phyloP scores from a whole-genome alignment of 768 basidiomycete genomes.

The Suillus subaureus region DNA sequence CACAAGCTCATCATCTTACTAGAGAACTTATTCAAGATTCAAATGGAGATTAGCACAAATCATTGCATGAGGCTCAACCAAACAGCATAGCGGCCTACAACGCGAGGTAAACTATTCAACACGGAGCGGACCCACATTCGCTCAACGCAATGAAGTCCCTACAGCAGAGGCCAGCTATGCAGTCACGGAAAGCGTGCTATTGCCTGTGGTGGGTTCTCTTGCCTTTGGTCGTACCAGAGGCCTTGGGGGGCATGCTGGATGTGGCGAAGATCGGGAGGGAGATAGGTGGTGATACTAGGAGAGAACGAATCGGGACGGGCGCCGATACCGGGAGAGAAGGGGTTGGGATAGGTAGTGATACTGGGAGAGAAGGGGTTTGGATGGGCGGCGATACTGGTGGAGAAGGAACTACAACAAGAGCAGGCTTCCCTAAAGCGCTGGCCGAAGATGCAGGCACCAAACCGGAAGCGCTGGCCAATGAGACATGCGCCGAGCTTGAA shows the following conservation, averaged over 20 bases:
- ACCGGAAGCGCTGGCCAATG: neutral
- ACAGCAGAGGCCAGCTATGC: slow-evolving; percentile 3
- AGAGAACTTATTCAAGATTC: neutral
- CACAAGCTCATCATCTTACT: neutral
- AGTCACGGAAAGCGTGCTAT: neutral
- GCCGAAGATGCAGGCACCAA: neutral
- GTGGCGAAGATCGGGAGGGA: neutral
- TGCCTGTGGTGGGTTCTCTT: neutral
- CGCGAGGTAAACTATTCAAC: slow-evolving; percentile 6
- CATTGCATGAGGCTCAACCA: neutral
- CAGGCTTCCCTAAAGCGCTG: neutral
- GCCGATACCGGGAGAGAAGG: neutral
- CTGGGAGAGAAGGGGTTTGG: neutral
- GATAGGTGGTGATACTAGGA: neutral
- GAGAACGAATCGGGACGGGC: neutral
- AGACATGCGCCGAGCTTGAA: neutral
- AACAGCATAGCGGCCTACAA: neutral
- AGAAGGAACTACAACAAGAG: neutral
- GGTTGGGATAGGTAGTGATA: neutral
- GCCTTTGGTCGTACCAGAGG: neutral
- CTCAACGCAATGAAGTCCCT: neutral
- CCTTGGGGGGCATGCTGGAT: neutral
- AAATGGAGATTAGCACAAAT: neutral
- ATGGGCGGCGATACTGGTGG: neutral
- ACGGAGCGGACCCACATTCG: slow-evolving; percentile 1